Evolutionary conservation across 1,284 basidiomycete genomes (phyloP), one percentile per base, ranked within the genome.

Genomic region (Austroboletus niveus): DNA sequence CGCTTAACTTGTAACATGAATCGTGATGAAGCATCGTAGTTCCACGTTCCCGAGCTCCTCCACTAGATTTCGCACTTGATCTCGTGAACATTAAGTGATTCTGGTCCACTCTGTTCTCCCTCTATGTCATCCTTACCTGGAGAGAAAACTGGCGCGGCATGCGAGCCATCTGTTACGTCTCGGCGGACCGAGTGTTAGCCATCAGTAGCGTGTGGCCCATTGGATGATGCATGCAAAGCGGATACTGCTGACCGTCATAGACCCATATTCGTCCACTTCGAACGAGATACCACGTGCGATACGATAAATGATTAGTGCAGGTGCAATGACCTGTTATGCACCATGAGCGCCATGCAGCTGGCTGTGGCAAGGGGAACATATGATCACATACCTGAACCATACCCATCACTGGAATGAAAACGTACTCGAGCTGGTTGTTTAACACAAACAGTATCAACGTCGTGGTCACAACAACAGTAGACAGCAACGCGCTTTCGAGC

Each of bases 401-500:
- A 8, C 61, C 57, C 42, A 64, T 15, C 24, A 64, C 51, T 0
- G 60, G 59, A 30, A 63, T 54, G 8, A 64, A 64, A 11, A 64
- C 42, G 24, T 51, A 52, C n/a, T 45, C 47, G 40, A 22, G 5
- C 11, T 54, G 57, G 12, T 53, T 62, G 42, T 62, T 57, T 9
- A 49, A 9, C 36, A 22, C 17, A 20, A 65, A 64, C 12, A 55
- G 45, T 0, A 57, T 31, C 29, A 62, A 11, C 0, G 57, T 42
- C 1, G 54, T 10, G 27, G 62, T 29, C 10, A 32, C 52, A 5
- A 54, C 62, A 62, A 39, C 10, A 7, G 38, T 39, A 39, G 22
- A 65, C 22, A 66, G 31, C 42, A 47, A 0, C 0, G 60, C 60
- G 44, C 60, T 66, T 51, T 66, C 61, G 39, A 64, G 57, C 11